phyloP scores from a whole-genome alignment of 371 early-diverging fungal genomes.

The Circinella minor region DNA sequence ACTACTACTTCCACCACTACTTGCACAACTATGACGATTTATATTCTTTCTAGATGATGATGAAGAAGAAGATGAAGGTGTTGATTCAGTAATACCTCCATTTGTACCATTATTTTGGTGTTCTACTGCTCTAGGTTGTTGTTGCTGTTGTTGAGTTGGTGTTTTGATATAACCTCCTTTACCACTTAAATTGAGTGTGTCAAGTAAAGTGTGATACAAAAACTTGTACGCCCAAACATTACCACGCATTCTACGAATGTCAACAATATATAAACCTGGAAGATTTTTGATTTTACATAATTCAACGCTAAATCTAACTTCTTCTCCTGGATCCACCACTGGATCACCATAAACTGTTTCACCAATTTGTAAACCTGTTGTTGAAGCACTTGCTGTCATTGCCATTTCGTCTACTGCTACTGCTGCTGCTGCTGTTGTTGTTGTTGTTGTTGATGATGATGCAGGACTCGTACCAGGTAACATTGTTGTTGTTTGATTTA shows the following conservation, averaged over 20 bases:
- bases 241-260: slow-evolving; percentile 88
- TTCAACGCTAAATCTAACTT: slow-evolving; percentile 88
- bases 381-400: slow-evolving; percentile 8
- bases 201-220: slow-evolving; percentile 78
- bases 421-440: not conserved
- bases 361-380: not conserved
- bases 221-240: slow-evolving; percentile 94
- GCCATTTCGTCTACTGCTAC: not conserved
- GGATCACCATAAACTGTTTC: slow-evolving; percentile 88
- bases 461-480: not conserved
- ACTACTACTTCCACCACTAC: slow-evolving; percentile 31
- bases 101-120: too few species aligned
- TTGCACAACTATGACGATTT: slow-evolving; percentile 22
- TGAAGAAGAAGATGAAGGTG: slow-evolving; percentile 8
- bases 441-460: too few species aligned
- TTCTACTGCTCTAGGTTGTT: too few species aligned
- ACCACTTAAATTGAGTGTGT: slow-evolving; percentile 60
- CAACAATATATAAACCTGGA: slow-evolving; percentile 86
- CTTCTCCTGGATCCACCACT: slow-evolving; percentile 83
- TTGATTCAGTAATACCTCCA: not conserved
- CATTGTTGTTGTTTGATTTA: slow-evolving; percentile 7
- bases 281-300: slow-evolving; percentile 90
- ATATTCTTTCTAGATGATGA: slow-evolving; percentile 7
- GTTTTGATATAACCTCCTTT: slow-evolving; percentile 39
- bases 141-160: slow-evolving; percentile 10